A percentile compares a stretch with the other conserved stretches of the same genome.
These are phyloP conservation scores for Panicum virgatum DNA, from an alignment of 202 grass and related monocot genomes.

Conservation along the genomic window DNA sequence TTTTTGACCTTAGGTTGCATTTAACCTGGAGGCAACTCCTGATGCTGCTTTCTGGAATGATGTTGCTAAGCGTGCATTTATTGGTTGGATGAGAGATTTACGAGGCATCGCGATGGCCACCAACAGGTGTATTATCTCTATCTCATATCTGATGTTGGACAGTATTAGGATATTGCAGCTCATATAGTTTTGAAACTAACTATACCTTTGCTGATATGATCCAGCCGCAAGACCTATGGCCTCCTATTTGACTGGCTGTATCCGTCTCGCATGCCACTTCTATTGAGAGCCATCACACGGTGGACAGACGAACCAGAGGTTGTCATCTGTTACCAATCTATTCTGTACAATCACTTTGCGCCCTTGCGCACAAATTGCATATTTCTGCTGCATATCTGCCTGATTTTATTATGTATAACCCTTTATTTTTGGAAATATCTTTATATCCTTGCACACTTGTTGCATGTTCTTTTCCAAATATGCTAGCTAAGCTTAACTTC, in stretches of 20 bases:
- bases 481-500: conserved; percentile 4
- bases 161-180: background rate
- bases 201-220: conserved; percentile 38
- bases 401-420: conserved; percentile 26
- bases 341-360: conserved; percentile 25
- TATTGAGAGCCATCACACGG: conserved; percentile 87
- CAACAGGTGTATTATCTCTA: conserved; percentile 77
- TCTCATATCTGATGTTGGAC: conserved; percentile 14
- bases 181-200: conserved; percentile 34
- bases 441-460: background rate
- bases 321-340: conserved; percentile 35
- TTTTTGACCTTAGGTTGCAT: conserved; percentile 57
- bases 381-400: background rate
- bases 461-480: background rate
- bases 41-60: conserved; percentile 82
- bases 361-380: background rate
- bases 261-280: conserved; percentile 81
- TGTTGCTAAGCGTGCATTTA: conserved; percentile 83
- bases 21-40: conserved; percentile 77
- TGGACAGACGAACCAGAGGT: conserved; percentile 88
- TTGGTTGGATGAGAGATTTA: conserved; percentile 97
- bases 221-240: conserved; percentile 86
- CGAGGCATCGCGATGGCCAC: conserved; percentile 94
- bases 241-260: conserved; percentile 98
- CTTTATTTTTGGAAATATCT: background rate